These are phyloP conservation scores for Crassisporium funariophilum DNA, from an alignment of 768 basidiomycete species.

Conservation along the genomic window DNA sequence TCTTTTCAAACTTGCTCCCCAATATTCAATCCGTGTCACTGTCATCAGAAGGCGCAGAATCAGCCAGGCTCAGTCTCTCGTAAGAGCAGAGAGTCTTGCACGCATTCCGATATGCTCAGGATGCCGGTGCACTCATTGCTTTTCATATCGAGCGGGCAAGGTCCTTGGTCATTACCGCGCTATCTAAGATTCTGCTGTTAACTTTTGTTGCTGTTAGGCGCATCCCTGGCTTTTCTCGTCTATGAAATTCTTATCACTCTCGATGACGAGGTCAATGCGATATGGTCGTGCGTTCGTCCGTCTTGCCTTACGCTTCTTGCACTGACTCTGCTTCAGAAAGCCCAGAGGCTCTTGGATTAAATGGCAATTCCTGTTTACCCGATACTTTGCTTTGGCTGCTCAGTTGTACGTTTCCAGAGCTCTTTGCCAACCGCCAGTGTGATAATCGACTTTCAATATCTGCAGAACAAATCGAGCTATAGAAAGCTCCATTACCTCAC, in stretches of 20 bases:
- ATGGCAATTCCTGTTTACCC: constrained; percentile 30
- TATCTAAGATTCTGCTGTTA: neutral
- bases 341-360: constrained; percentile 26
- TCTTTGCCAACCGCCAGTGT: neutral
- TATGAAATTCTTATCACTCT: constrained; percentile 37
- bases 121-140: constrained; percentile 12
- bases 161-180: constrained; percentile 9
- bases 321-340: constrained; percentile 15
- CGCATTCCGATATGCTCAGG: neutral
- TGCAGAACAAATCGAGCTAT: constrained; percentile 25
- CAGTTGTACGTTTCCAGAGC: constrained; percentile 23
- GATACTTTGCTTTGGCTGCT: constrained; percentile 29
- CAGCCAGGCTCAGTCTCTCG: too few relatives aligned
- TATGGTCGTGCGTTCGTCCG: constrained; percentile 34
- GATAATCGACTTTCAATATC: neutral
- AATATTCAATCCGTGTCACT: too few relatives aligned
- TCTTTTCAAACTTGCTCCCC: too few relatives aligned
- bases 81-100: neutral
- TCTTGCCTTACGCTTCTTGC: neutral
- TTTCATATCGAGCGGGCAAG: constrained; percentile 20
- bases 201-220: constrained; percentile 23
- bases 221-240: constrained; percentile 32
- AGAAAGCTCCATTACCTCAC: constrained; percentile 16
- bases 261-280: constrained; percentile 35
- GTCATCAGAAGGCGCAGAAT: too few relatives aligned